Evolutionary conservation across 2,329 filamentous ascomycete species (phyloP).

Genomic region (Thermochaetoides dissita): DNA sequence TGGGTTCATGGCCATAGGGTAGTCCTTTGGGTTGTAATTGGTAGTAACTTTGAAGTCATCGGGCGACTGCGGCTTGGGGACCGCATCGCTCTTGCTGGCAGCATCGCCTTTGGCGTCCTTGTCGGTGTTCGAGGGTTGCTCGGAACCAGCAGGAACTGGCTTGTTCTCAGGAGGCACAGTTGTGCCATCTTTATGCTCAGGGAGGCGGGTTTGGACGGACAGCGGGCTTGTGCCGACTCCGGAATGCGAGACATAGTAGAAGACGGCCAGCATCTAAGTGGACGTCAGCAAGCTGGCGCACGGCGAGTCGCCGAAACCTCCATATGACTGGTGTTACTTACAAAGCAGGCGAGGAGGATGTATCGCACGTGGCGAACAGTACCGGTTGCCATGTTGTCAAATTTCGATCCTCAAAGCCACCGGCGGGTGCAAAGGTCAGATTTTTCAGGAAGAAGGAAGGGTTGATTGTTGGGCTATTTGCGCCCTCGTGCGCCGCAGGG

Average conservation of each 20-base stretch:
- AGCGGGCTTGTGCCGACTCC: too few species aligned
- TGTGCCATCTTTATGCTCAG: too few species aligned
- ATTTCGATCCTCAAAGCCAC: too few species aligned
- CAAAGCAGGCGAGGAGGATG: constrained; percentile 71
- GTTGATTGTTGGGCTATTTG: too few species aligned
- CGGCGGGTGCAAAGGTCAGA: too few species aligned
- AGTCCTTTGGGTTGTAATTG: constrained; percentile 26
- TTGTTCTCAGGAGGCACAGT: too few species aligned
- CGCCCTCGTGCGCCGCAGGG: too few species aligned
- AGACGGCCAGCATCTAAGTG: constrained; percentile 47
- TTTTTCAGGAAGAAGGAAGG: too few species aligned
- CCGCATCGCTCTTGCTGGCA: not conserved
- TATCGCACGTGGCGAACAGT: constrained; percentile 63
- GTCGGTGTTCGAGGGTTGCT: not conserved
- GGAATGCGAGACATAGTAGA: constrained; percentile 61
- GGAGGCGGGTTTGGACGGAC: too few species aligned
- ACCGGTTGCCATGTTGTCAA: constrained; percentile 43
- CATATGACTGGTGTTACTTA: constrained; percentile 34
- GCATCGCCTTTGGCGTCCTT: constrained; percentile 14
- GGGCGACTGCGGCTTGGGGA: not conserved
- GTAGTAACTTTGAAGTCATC: constrained; percentile 17
- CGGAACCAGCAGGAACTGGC: too few species aligned
- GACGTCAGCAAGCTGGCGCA: constrained; percentile 2
- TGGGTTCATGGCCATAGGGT: constrained; percentile 38
- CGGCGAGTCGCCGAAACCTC: not conserved